Evolutionary conservation across 2,329 filamentous ascomycete species (phyloP).

Genomic region (Penicillium brasilianum): DNA sequence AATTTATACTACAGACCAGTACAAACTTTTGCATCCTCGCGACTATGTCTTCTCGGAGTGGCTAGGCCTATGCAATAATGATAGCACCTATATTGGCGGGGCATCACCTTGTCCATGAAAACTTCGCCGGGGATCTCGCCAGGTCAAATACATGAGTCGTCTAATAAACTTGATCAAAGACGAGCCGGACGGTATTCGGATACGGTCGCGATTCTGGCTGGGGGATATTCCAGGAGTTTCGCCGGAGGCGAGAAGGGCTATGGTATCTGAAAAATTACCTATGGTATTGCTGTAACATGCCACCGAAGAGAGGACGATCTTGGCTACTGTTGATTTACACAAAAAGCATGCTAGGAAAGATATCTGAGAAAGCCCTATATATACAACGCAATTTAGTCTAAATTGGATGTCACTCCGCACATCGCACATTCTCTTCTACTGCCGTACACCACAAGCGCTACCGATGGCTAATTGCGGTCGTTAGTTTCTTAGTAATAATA

Average conservation of each 20-base stretch:
- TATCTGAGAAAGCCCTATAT: too few species aligned
- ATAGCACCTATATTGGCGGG: neutral
- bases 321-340: neutral
- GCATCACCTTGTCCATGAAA: neutral
- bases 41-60: neutral
- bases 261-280: neutral
- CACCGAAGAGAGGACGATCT: neutral
- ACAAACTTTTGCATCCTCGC: neutral
- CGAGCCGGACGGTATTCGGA: neutral
- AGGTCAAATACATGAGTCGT: neutral
- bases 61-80: neutral
- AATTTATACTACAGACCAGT: neutral
- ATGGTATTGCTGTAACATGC: neutral
- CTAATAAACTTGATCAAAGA: neutral
- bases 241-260: too few species aligned
- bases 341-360: neutral
- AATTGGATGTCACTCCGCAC: too few species aligned
- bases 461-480: too few species aligned
- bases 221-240: neutral
- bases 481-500: too few species aligned
- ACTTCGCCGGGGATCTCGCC: neutral
- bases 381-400: too few species aligned
- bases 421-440: too few species aligned
- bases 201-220: neutral
- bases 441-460: too few species aligned